Evolutionary conservation across 208 protist genomes (phyloP), one percentile per base, ranked within the genome.

Genomic region (Borovskyia barvae): DNA sequence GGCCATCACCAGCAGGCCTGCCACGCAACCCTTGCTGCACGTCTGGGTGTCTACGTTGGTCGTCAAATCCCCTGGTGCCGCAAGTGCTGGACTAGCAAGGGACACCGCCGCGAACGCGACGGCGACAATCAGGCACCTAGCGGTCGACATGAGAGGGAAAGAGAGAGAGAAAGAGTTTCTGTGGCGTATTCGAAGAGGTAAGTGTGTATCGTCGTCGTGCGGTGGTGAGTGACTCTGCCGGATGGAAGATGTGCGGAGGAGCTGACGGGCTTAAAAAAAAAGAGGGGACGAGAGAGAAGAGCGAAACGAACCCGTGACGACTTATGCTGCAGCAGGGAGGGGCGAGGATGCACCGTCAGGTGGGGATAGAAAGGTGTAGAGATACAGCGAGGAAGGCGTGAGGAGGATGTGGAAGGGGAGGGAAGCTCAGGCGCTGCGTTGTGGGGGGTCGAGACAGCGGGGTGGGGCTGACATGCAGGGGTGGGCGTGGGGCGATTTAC

Each of bases 1-100:
- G 14, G 79, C 79, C 59, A 72, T 71, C 39, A 82, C 57, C 39
- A 85, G 49, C 24, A 85, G 68, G 29, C 79, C 71, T 26, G 71
- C 62, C 35, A 79, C 58, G 49, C 79, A 85, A 37, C 79, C 79
- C 39, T 61, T 66, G 40, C 70, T 68, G 75, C 79, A 85, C 56
- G 51, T 81, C 63, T 74, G 66, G n/a, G 52, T 29, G 24, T 54
- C 43, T 11, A 78, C 59, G 8, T 25, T 32, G 12, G 8, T 17
- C 12, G 37, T 51, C 51, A 55, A 43, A 40, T 22, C 20, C 30
- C 53, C 72, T 28, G 56, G 53, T 12, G 28, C 37, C 19, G 48
- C 56, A 14, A 24, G 20, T 22, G 56, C 55, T 8, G 35, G 6
- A 32, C 42, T 47, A 25, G 24, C 33, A 40, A 71, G 39, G 30